phyloP scores from a whole-genome alignment of 345 rosid species.

The Salix purpurea region DNA sequence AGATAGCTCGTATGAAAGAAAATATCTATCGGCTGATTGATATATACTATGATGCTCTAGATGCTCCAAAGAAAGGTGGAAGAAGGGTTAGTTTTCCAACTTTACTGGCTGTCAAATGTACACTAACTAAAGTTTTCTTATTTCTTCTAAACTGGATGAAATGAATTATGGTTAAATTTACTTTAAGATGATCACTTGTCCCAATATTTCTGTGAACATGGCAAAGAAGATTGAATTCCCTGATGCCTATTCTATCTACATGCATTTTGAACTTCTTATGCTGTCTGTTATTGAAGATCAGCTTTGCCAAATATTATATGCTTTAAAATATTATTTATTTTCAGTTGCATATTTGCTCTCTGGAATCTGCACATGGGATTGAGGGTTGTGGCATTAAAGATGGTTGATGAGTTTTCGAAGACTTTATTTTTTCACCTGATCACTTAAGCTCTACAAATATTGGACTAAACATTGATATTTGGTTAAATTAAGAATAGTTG shows the following conservation, averaged over 20 bases:
- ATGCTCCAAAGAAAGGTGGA: conserved; percentile 64
- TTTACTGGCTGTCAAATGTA: neutral
- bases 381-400: neutral
- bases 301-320: too few species aligned
- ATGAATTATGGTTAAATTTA: neutral
- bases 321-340: too few species aligned
- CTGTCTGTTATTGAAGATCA: neutral
- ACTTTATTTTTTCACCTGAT: too few species aligned
- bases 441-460: too few species aligned
- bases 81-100: conserved; percentile 30
- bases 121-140: neutral
- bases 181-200: neutral
- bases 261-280: neutral
- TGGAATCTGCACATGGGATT: too few species aligned
- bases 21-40: conserved; percentile 42
- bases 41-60: conserved; percentile 73
- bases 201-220: neutral
- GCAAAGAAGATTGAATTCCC: neutral
- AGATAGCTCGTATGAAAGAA: conserved; percentile 36
- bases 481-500: neutral
- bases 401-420: neutral
- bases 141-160: neutral
- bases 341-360: too few species aligned
- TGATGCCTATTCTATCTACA: neutral
- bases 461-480: neutral